A percentile compares a stretch with the other conserved stretches of the same genome.
phyloP scores from a whole-genome alignment of 2,329 filamentous ascomycete species.

The Cladosporium sp. region DNA sequence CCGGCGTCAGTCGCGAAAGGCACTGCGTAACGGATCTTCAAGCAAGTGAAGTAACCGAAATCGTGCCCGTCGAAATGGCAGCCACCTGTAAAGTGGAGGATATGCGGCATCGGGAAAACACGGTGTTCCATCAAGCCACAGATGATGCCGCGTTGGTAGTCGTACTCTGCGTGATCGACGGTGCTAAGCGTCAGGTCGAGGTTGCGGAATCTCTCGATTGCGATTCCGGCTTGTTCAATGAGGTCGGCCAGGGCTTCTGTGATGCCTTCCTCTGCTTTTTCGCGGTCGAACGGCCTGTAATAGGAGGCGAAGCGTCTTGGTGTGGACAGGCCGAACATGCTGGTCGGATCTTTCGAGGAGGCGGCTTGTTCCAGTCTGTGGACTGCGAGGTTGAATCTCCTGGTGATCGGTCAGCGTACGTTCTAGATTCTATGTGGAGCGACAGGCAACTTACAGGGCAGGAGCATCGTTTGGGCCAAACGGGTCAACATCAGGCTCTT shows the following conservation, averaged over 20 bases:
- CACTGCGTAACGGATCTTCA: not conserved
- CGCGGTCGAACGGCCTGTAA: not conserved
- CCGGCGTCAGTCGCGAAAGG: not conserved
- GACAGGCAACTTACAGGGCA: not conserved
- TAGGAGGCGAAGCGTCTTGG: not conserved
- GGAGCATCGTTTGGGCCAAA: not conserved
- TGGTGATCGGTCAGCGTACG: not conserved
- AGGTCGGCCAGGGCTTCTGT: not conserved
- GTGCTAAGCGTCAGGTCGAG: not conserved
- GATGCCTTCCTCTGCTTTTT: not conserved
- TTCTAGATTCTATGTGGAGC: not conserved
- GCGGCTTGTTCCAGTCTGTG: not conserved
- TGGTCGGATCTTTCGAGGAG: not conserved
- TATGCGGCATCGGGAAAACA: not conserved
- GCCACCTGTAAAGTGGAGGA: not conserved
- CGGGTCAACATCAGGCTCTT: not conserved
- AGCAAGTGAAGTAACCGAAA: not conserved
- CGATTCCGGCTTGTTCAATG: not conserved
- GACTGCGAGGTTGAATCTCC: not conserved
- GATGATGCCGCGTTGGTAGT: not conserved
- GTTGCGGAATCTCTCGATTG: not conserved
- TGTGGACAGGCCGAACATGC: not conserved
- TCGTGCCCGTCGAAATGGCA: not conserved
- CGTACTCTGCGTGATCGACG: not conserved
- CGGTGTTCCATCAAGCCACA: not conserved